phyloP scores from a whole-genome alignment of 495 filamentous ascomycete species.

The Neurospora terricola region DNA sequence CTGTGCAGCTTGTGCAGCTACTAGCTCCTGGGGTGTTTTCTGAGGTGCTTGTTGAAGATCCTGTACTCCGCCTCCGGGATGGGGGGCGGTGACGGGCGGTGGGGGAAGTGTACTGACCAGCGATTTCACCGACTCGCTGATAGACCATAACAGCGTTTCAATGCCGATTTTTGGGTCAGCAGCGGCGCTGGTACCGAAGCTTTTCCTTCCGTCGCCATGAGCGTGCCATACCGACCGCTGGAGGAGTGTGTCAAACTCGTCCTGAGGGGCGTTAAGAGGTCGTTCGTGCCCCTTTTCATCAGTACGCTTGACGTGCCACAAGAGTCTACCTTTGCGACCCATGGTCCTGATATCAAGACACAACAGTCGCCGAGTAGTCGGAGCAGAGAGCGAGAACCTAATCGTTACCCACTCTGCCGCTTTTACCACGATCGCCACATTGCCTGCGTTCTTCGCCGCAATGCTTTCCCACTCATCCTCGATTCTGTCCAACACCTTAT shows the following conservation, averaged over 20 bases:
- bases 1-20: neutral
- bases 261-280: slow-evolving; percentile 12
- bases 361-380: slow-evolving; percentile 15
- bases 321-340: slow-evolving; percentile 20
- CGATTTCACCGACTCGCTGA: slow-evolving; percentile 22
- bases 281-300: neutral
- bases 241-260: slow-evolving; percentile 33
- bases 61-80: neutral
- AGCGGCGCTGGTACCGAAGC: slow-evolving; percentile 23
- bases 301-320: slow-evolving; percentile 33
- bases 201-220: slow-evolving; percentile 20
- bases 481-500: slow-evolving; percentile 51
- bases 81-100: neutral
- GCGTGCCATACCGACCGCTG: slow-evolving; percentile 25
- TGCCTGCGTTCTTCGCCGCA: slow-evolving; percentile 24
- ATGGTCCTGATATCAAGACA: slow-evolving; percentile 29
- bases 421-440: slow-evolving; percentile 30
- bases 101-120: slow-evolving; percentile 14
- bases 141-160: slow-evolving; percentile 16
- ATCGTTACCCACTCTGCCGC: slow-evolving; percentile 40
- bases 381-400: slow-evolving; percentile 28
- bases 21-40: neutral
- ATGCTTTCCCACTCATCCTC: slow-evolving; percentile 32
- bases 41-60: neutral
- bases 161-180: slow-evolving; percentile 23